Percentiles rank a stretch among this genome's conserved stretches.
Conservation (phyloP, 1,139 yeast species). For the Candida neerlandica region DNA sequence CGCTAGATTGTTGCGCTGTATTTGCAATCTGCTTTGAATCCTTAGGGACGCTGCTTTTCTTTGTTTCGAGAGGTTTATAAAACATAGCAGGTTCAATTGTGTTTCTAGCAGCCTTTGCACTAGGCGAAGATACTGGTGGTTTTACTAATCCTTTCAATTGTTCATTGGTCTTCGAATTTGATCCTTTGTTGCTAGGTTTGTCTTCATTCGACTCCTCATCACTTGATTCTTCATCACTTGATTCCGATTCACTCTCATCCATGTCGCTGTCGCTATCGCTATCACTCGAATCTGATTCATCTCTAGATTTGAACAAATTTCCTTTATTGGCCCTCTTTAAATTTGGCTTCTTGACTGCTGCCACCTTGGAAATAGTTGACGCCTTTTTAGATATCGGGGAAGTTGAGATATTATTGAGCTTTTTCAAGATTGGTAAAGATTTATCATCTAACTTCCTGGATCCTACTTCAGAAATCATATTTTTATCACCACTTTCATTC, state of each 20-base stretch:
- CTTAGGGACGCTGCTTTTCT: background rate
- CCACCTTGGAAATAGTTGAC: background rate
- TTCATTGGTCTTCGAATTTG: background rate
- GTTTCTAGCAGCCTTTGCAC: background rate
- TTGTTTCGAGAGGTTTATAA: background rate
- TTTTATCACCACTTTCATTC: background rate
- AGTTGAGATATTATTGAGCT: background rate
- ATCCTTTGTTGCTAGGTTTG: background rate
- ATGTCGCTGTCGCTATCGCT: slow-evolving; percentile 4
- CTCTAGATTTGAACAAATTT: background rate
- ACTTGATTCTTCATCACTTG: background rate
- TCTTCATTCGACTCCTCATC: slow-evolving; percentile 10
- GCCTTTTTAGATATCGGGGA: background rate
- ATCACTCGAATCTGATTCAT: slow-evolving; percentile 4
- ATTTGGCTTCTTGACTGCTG: background rate
- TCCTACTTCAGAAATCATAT: background rate
- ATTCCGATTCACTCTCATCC: background rate
- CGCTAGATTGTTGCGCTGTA: background rate
- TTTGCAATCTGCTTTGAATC: background rate
- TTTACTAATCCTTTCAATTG: background rate
- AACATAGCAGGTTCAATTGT: background rate
- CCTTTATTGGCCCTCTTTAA: background rate
- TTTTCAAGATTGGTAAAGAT: background rate
- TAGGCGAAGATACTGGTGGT: background rate
- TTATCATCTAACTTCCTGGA: background rate